phyloP scores from a whole-genome alignment of 2,329 filamentous ascomycete genomes.

The Venturiaceae sp. region DNA sequence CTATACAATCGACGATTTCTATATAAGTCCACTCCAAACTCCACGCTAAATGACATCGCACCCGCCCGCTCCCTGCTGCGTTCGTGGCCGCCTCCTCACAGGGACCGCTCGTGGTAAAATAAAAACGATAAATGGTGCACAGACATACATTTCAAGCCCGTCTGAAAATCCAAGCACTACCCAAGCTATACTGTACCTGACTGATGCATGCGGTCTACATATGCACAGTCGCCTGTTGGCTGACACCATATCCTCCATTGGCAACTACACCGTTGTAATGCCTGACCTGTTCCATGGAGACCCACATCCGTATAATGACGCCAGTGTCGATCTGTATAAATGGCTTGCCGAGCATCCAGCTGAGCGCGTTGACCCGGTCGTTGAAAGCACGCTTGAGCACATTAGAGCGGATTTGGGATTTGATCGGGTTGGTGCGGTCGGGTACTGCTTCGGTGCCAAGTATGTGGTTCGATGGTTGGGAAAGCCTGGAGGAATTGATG shows the following conservation, averaged over 20 bases:
- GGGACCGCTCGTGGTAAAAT: neutral
- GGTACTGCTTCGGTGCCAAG: conserved; percentile 43
- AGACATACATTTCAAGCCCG: no score
- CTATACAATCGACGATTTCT: no score
- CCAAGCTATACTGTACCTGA: conserved; percentile 20
- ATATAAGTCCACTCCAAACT: no score
- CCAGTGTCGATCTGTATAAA: conserved; percentile 26
- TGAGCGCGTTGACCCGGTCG: conserved; percentile 34
- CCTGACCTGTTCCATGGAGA: neutral
- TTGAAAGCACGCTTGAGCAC: conserved; percentile 41
- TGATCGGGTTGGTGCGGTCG: conserved; percentile 39
- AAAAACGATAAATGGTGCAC: neutral
- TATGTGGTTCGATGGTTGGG: conserved; percentile 57
- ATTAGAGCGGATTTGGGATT: conserved; percentile 24
- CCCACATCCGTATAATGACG: neutral
- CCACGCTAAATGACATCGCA: neutral
- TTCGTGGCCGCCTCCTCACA: neutral
- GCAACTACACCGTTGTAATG: conserved; percentile 18
- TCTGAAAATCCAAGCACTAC: neutral
- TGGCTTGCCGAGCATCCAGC: conserved; percentile 36
- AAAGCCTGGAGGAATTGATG: conserved; percentile 49
- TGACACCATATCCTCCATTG: conserved; percentile 19
- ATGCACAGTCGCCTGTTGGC: conserved; percentile 11
- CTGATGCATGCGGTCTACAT: conserved; percentile 22
- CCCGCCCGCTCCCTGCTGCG: neutral